Evolutionary conservation across 495 filamentous ascomycete species (phyloP).

Genomic region (Xylaria flabelliformis): DNA sequence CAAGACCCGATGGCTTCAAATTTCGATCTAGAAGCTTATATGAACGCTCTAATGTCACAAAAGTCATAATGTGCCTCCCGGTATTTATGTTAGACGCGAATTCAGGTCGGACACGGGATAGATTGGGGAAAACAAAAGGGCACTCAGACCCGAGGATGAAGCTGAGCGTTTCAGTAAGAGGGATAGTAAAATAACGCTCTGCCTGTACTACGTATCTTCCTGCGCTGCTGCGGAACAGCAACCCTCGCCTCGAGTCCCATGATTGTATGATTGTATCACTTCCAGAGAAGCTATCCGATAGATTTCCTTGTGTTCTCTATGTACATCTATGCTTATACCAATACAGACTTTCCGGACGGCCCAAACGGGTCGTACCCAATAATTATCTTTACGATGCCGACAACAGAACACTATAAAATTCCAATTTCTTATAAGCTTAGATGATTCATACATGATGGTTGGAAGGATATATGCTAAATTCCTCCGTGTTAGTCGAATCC

Average conservation of each 20-base stretch:
- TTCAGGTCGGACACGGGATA: slow-evolving; percentile 18
- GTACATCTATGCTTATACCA: slow-evolving; percentile 49
- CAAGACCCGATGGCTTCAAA: slow-evolving; percentile 81
- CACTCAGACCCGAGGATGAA: slow-evolving; percentile 22
- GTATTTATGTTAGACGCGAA: slow-evolving; percentile 20
- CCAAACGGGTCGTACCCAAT: slow-evolving; percentile 6
- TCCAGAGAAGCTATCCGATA: slow-evolving; percentile 46
- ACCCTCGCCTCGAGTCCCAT: slow-evolving; percentile 21
- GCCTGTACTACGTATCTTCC: slow-evolving; percentile 20
- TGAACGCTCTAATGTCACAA: slow-evolving; percentile 66
- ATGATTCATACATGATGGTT: background rate
- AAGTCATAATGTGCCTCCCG: slow-evolving; percentile 41
- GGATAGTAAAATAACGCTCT: slow-evolving; percentile 10
- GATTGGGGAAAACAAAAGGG: slow-evolving; percentile 25
- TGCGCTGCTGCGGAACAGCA: slow-evolving; percentile 17
- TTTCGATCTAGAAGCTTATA: slow-evolving; percentile 88
- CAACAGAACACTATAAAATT: background rate
- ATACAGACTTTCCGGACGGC: slow-evolving; percentile 21
- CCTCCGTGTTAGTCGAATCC: too few relatives aligned
- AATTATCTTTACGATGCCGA: background rate
- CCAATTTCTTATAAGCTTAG: background rate
- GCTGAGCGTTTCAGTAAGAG: slow-evolving; percentile 20
- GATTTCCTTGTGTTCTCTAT: slow-evolving; percentile 50
- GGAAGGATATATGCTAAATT: background rate
- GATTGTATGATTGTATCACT: slow-evolving; percentile 49